Evolutionary conservation across 306 rosid species (phyloP).

Genomic region (Casuarina cunninghamiana): DNA sequence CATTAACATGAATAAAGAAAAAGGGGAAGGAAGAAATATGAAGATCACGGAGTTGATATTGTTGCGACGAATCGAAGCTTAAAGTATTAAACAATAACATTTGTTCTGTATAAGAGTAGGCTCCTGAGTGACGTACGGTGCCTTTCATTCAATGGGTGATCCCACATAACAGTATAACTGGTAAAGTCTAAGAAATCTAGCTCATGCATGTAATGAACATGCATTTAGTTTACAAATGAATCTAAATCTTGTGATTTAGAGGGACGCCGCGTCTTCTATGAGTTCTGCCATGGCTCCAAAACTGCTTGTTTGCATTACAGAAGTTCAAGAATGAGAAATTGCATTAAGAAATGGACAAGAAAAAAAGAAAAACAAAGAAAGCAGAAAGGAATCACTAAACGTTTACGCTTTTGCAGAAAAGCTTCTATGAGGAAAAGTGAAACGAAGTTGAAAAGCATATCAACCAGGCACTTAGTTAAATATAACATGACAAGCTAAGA

Average conservation of each 20-base stretch:
- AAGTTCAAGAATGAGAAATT: not conserved
- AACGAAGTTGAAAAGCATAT: not conserved
- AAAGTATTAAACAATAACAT: not conserved
- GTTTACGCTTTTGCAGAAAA: not conserved
- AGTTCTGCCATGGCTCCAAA: constrained; percentile 28
- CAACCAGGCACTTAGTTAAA: not conserved
- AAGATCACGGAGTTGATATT: not conserved
- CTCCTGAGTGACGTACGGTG: not conserved
- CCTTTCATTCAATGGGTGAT: not conserved
- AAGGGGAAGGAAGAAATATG: not conserved
- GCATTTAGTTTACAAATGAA: constrained; percentile 3
- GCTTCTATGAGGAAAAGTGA: not conserved
- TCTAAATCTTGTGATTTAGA: not conserved
- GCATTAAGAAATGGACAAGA: not conserved
- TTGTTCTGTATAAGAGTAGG: not conserved
- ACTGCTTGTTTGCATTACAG: constrained; percentile 25
- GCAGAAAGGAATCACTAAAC: not conserved
- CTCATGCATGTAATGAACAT: not conserved
- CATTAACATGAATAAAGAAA: not conserved
- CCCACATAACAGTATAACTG: not conserved
- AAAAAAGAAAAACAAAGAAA: not conserved
- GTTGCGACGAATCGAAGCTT: not conserved
- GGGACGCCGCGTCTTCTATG: constrained; percentile 2
- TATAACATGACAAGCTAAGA: not conserved
- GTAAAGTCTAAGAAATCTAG: not conserved